Percentiles rank a stretch among this genome's conserved stretches.
phyloP scores from a whole-genome alignment of 2,329 filamentous ascomycete species.

The Aspergillus uvarum region DNA sequence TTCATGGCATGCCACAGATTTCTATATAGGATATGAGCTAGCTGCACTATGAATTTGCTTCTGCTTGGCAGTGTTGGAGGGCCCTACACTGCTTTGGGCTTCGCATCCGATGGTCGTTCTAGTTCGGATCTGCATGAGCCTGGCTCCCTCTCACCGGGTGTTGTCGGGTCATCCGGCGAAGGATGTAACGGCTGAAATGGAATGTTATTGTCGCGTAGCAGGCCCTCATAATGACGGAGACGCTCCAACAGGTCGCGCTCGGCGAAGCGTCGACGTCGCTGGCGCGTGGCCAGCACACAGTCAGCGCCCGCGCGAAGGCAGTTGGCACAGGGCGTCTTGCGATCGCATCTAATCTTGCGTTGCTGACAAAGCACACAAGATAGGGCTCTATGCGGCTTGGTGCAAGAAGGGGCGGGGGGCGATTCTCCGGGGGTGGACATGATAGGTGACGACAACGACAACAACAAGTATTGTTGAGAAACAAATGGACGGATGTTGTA shows the following conservation, averaged over 20 bases:
- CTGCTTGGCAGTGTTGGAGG: not conserved
- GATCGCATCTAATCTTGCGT: slow-evolving; percentile 73
- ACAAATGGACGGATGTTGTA: not conserved
- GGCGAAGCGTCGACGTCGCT: slow-evolving; percentile 61
- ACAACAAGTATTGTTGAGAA: too few relatives aligned
- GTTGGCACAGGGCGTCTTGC: slow-evolving; percentile 68
- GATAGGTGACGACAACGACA: not conserved
- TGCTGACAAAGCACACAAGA: slow-evolving; percentile 72
- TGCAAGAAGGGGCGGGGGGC: not conserved
- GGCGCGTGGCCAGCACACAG: slow-evolving; percentile 53
- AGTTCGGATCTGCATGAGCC: not conserved
- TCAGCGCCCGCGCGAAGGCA: slow-evolving; percentile 64
- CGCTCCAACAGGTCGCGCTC: slow-evolving; percentile 70
- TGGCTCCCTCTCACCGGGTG: not conserved
- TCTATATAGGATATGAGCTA: slow-evolving; percentile 34
- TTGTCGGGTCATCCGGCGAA: not conserved
- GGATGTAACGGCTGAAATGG: slow-evolving; percentile 63
- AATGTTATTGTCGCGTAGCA: slow-evolving; percentile 66
- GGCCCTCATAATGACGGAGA: slow-evolving; percentile 65
- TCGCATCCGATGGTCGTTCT: not conserved
- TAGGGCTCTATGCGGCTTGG: slow-evolving; percentile 18
- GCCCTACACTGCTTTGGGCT: slow-evolving; percentile 6
- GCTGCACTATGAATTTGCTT: slow-evolving; percentile 13
- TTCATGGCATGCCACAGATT: slow-evolving; percentile 51
- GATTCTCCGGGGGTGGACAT: not conserved